phyloP scores from a whole-genome alignment of 352 stramenopile species.

The Phytophthora pisi region DNA sequence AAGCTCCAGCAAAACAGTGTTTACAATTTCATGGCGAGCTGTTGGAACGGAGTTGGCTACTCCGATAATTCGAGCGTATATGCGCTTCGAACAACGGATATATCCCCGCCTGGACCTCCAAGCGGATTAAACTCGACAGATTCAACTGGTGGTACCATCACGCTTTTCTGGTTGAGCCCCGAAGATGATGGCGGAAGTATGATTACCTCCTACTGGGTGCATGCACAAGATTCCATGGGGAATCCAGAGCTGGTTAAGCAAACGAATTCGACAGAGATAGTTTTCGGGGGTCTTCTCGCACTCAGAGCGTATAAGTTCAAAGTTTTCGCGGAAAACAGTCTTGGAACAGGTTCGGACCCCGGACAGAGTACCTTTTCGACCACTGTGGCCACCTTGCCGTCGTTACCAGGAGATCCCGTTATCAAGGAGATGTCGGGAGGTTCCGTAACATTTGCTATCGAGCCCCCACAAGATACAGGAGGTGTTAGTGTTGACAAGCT shows the following conservation, averaged over 20 bases:
- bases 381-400: constrained; percentile 29
- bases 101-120: constrained; percentile 57
- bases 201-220: constrained; percentile 51
- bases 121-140: constrained; percentile 20
- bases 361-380: constrained; percentile 35
- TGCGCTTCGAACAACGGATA: constrained; percentile 46
- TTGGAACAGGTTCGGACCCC: constrained; percentile 47
- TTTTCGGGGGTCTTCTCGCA: constrained; percentile 47
- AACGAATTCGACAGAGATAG: constrained; percentile 7
- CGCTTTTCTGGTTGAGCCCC: constrained; percentile 45
- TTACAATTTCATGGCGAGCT: constrained; percentile 61
- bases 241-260: constrained; percentile 9
- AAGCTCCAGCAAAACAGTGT: constrained; percentile 46
- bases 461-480: constrained; percentile 47
- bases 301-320: constrained; percentile 52
- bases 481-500: constrained; percentile 37
- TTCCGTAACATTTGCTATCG: constrained; percentile 38
- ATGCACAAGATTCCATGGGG: constrained; percentile 2
- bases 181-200: constrained; percentile 61
- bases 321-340: constrained; percentile 53
- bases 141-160: constrained; percentile 48
- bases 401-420: constrained; percentile 27
- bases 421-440: constrained; percentile 47
- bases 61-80: constrained; percentile 34
- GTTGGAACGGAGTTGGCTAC: constrained; percentile 54